Conservation (phyloP, 306 rosid genomes). For the Castanea mollissima region DNA sequence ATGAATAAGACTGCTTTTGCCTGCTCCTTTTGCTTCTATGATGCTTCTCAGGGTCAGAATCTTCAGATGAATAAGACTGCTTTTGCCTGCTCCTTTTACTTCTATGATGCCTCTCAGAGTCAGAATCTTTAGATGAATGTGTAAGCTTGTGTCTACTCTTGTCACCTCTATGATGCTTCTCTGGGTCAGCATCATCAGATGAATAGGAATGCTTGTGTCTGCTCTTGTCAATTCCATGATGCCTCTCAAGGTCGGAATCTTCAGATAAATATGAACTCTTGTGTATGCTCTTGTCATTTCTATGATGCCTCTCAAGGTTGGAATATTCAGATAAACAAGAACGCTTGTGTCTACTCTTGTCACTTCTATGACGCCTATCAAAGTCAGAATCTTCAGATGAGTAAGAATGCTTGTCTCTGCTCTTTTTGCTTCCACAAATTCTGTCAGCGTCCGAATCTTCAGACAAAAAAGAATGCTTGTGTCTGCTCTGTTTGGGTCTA, state of each 20-base stretch:
- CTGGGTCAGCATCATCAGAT: conserved; percentile 29
- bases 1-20: conserved; percentile 26
- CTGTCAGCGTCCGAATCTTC: conserved; percentile 22
- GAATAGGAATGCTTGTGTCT: conserved; percentile 23
- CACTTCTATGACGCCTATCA: conserved; percentile 35
- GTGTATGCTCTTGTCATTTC: background rate
- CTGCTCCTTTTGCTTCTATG: conserved; percentile 20
- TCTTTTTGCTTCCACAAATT: conserved; percentile 24
- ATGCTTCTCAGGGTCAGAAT: conserved; percentile 28
- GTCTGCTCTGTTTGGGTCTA: conserved; percentile 36
- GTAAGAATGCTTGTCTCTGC: conserved; percentile 21
- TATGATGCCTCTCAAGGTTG: background rate
- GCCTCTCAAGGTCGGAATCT: conserved; percentile 14
- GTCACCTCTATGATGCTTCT: conserved; percentile 22
- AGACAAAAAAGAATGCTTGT: conserved; percentile 26
- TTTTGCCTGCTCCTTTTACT: conserved; percentile 25
- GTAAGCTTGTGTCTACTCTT: conserved; percentile 23
- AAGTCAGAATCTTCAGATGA: conserved; percentile 47
- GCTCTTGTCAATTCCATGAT: conserved; percentile 12
- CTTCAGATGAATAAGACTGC: conserved; percentile 22
- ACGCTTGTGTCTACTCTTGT: conserved; percentile 29
- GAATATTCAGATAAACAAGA: conserved; percentile 2
- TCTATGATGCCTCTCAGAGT: conserved; percentile 9
- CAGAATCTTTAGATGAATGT: conserved; percentile 21
- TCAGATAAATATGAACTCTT: background rate